Base-by-base conservation (phyloP, 371 early-diverging fungal species). In the Apophysomyces trapeziformis region DNA sequence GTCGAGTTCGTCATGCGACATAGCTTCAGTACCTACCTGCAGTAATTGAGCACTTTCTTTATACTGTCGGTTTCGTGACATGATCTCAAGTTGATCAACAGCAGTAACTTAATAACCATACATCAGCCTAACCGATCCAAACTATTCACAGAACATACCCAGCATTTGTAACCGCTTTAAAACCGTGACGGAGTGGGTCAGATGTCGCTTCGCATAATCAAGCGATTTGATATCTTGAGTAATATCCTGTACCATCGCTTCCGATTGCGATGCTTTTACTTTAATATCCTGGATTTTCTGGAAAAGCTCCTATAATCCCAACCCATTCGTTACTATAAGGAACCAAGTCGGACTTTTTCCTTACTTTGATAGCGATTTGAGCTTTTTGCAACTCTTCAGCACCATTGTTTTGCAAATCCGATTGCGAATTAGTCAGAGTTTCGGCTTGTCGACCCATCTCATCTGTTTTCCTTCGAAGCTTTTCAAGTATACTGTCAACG, bases 191-290 rank as follows among this genome's bases (percentile, higher is more conserved):
- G 96, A 87, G 26, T 77, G 73, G 1, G 93, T 91, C 65, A 98
- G 78, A 68, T 97, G 95, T 50, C 91, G 86, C 71, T 98, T 98
- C 54, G 96, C 95, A 67, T 88, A 90, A 76, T 98, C 99, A 18
- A 98, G 80, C 4, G 92, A 86, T 75, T 95, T 96, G 65, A 98
- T 96, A 65, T 98, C 99, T 66, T 90, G 88, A 9, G 99, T 97
- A 54, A 98, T 97, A 60, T 96, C 96, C 56, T 91, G 89, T 0
- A 97, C 97, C 88, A 90, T 92, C 5, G 87, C 79, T 67, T 97
- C 96, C 0, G 96, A 92, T 56, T 90, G 88, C 0, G 88, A 76
- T 26, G 96, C 95, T 73, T 94, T 94, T 45, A 80, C 77, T 64
- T 93, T 91, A 70, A 98, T 96, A 61, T 86, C 87, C 66, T 90